Conservation (phyloP, 208 protist genomes). For the Entamoeba invadens region DNA sequence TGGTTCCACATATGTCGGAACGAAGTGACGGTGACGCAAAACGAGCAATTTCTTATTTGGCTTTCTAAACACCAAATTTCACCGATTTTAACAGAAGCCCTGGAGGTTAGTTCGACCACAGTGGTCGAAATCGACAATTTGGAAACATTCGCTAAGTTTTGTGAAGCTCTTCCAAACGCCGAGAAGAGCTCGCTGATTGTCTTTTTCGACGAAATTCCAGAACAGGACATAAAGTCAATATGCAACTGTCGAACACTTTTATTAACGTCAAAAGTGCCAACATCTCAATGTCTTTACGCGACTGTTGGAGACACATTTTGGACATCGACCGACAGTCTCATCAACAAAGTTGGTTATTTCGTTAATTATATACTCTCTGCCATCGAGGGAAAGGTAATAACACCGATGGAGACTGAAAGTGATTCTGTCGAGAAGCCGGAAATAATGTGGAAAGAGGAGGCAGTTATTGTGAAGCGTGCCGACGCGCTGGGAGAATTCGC, state of each 20-base stretch:
- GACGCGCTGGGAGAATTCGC: neutral
- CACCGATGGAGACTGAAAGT: neutral
- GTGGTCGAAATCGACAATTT: too few relatives aligned
- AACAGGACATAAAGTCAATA: too few relatives aligned
- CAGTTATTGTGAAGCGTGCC: neutral
- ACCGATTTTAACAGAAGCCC: neutral
- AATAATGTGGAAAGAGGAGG: neutral
- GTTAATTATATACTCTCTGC: neutral
- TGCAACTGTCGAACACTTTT: too few relatives aligned
- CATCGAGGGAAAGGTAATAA: neutral
- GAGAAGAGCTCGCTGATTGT: too few relatives aligned
- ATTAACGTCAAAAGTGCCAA: too few relatives aligned
- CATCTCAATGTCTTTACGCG: too few relatives aligned
- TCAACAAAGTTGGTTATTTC: neutral
- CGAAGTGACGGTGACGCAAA: neutral
- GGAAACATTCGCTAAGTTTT: too few relatives aligned
- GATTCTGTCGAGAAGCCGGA: neutral
- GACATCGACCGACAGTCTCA: neutral
- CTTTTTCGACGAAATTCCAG: too few relatives aligned
- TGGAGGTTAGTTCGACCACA: neutral
- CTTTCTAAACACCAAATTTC: neutral
- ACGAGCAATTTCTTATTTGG: neutral
- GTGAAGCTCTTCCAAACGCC: too few relatives aligned
- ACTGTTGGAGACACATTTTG: too few relatives aligned
- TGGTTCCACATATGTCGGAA: neutral